Percentiles rank a stretch among this genome's conserved stretches.
These are phyloP conservation scores for Pseudisothecium myosuroides DNA, from an alignment of 225 moss, liverwort and hornwort species.

Conservation along the genomic window DNA sequence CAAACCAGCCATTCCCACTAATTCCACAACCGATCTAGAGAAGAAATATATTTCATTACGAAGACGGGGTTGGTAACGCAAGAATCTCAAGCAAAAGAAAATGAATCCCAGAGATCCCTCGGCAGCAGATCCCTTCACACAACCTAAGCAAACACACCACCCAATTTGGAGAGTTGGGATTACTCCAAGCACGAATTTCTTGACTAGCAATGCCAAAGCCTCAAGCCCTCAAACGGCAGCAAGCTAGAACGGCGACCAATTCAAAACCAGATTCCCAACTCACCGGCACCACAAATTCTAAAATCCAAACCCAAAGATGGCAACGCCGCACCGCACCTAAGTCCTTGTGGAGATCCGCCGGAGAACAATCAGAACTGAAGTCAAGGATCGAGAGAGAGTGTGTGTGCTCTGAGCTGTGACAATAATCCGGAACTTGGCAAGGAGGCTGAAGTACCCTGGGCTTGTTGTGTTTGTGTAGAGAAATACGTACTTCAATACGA, in stretches of 20 bases:
- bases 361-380: not conserved
- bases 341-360: not conserved
- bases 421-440: not conserved
- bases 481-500: not conserved
- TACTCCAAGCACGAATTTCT: not conserved
- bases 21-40: not conserved
- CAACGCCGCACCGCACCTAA: not conserved
- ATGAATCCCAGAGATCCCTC: not conserved
- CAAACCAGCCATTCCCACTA: not conserved
- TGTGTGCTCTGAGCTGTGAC: not conserved
- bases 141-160: not conserved
- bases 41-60: not conserved
- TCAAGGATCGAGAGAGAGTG: not conserved
- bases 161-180: not conserved
- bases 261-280: not conserved
- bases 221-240: not conserved
- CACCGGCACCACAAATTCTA: not conserved
- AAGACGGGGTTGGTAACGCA: not conserved
- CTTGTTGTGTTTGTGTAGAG: not conserved
- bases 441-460: constrained; percentile 8
- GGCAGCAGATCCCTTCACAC: not conserved
- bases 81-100: not conserved
- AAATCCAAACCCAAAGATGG: not conserved
- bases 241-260: not conserved
- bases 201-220: not conserved